A percentile compares a stretch with the other conserved stretches of the same genome.
These are phyloP conservation scores for Nitzschia palea DNA, from an alignment of 108 stramenopile genomes.

Conservation along the genomic window DNA sequence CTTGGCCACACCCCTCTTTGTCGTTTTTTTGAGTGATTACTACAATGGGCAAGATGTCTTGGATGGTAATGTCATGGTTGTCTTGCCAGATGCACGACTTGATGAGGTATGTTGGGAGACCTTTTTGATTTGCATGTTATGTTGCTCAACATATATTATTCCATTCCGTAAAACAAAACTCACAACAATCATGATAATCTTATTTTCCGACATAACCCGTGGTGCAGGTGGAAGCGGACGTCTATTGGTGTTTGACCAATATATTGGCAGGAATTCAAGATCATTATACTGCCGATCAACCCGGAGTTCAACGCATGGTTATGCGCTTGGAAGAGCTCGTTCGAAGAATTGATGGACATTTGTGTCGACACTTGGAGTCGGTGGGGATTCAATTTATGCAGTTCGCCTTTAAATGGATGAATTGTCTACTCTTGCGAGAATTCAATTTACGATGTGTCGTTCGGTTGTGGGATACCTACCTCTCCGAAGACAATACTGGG, in stretches of 20 bases:
- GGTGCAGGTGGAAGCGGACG: constrained; percentile 94
- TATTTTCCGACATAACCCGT: neutral
- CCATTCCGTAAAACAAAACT: neutral
- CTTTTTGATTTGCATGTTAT: neutral
- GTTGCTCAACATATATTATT: neutral
- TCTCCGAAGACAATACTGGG: constrained; percentile 80
- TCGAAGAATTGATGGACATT: constrained; percentile 87
- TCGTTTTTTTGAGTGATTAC: constrained; percentile 85
- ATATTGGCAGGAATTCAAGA: constrained; percentile 96
- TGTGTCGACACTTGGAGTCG: constrained; percentile 75
- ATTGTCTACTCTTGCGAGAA: constrained; percentile 95
- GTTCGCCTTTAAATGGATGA: constrained; percentile 99
- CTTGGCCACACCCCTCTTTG: constrained; percentile 90
- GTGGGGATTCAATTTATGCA: constrained; percentile 90
- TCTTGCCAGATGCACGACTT: constrained; percentile 56
- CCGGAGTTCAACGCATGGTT: constrained; percentile 97
- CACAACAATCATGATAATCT: neutral
- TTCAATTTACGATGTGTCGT: constrained; percentile 78
- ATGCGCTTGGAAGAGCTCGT: constrained; percentile 92
- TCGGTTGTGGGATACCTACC: constrained; percentile 95
- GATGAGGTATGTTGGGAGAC: constrained; percentile 48
- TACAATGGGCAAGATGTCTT: constrained; percentile 56
- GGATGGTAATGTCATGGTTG: constrained; percentile 66
- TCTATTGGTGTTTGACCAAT: constrained; percentile 97
- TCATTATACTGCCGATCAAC: constrained; percentile 97